These are phyloP conservation scores for Neoboletus subvelutipes DNA, from an alignment of 768 basidiomycete species.

Conservation along the genomic window DNA sequence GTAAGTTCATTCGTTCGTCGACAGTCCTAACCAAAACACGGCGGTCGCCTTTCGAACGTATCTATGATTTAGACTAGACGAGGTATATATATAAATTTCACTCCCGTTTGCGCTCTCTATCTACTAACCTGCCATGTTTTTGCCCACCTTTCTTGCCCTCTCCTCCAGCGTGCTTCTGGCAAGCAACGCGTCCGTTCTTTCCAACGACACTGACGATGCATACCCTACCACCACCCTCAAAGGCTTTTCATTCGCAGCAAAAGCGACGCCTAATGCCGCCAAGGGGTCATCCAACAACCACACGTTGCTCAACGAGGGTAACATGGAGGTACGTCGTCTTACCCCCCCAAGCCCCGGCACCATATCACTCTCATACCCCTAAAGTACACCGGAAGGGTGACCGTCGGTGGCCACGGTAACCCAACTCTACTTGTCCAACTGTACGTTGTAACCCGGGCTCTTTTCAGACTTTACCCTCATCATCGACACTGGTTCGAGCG, in stretches of 20 bases:
- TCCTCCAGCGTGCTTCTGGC: slow-evolving; percentile 31
- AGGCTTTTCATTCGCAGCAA: slow-evolving; percentile 24
- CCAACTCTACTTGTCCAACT: neutral
- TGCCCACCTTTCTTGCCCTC: slow-evolving; percentile 5
- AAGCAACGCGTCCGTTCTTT: slow-evolving; percentile 28
- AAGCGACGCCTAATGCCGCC: slow-evolving; percentile 13
- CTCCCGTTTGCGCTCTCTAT: neutral
- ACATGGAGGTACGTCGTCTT: slow-evolving; percentile 27
- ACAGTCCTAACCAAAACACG: slow-evolving; percentile 10
- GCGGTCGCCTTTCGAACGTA: slow-evolving; percentile 14
- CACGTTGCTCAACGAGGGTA: slow-evolving; percentile 22
- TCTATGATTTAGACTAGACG: neutral
- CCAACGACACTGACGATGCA: neutral
- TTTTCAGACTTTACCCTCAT: slow-evolving; percentile 27
- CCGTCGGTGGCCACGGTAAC: slow-evolving; percentile 31
- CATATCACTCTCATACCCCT: neutral
- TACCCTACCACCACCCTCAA: slow-evolving; percentile 6
- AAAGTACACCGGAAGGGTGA: slow-evolving; percentile 32
- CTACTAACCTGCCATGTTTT: slow-evolving; percentile 15
- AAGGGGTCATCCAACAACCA: slow-evolving; percentile 25
- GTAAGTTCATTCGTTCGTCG: neutral
- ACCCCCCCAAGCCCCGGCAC: neutral
- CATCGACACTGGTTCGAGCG: slow-evolving; percentile 33
- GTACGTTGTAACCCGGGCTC: neutral
- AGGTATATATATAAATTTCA: slow-evolving; percentile 4